Base-by-base conservation (phyloP, 2,329 filamentous ascomycete genomes). In the Chaetomiaceae sp. region DNA sequence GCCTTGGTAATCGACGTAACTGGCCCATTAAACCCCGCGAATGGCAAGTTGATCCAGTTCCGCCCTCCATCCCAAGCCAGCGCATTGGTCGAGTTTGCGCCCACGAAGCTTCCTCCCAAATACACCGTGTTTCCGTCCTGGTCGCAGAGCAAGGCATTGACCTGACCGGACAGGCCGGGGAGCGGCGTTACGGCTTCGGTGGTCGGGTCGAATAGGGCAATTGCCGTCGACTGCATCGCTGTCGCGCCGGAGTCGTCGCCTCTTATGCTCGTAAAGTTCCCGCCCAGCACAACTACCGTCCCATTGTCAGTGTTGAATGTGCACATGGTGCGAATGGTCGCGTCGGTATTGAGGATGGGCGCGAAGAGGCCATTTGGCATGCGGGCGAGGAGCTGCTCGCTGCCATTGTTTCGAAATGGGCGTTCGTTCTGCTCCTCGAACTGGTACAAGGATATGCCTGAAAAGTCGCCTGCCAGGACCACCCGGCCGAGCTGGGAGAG, bases 11-110 rank as follows among this genome's bases (percentile, higher is more conserved):
- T 97, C 33, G 91, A 87, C 57, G 82, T 82, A 47, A 99, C 90
- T 2, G 89, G 89, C 23, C 91, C 91, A 70, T 97, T 97, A 72
- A 99, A 95, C 20, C 95, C 95, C 36, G 85, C 84, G 73, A 99
- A 99, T 2, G 92, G 87, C 52, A 99, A 73, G 64, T 89, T 87
- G 18, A 80, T 80, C 86, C 89, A 96, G 44, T 81, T 83, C 27
- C 82, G 73, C 9, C 75, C 79, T 23, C 75, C 75, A 21, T 79
- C 76, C 90, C 90, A 97, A 11, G 87, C 81, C 61, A 96, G 86
- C 5, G 92, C 95, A 68, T 99, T 97, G 23, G 86, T 89, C 6
- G 90, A 94, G 65, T 94, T 89, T 33, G 75, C 79, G 37, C 84
- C 85, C 51, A 80, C 84, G 67, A 99, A 96, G 56, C 83, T 86